Conservation (phyloP, 352 stramenopile species). For the Phytophthora megakarya region DNA sequence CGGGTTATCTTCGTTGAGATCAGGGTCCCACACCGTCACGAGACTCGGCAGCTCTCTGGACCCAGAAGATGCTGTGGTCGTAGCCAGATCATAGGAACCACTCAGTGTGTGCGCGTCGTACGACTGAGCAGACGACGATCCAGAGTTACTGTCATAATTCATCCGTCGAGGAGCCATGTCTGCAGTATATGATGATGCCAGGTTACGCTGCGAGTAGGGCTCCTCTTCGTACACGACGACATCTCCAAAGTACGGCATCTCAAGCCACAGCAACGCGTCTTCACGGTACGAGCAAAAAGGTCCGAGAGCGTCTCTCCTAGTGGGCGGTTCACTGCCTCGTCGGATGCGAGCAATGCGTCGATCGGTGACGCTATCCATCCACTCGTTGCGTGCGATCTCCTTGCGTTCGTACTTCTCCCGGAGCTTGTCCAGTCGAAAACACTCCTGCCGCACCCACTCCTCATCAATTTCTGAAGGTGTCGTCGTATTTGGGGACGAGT, state of each 20-base stretch:
- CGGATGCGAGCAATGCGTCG: slow-evolving; percentile 86
- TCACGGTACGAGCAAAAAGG: slow-evolving; percentile 85
- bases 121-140: slow-evolving; percentile 22
- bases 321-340: slow-evolving; percentile 74
- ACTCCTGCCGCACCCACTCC: slow-evolving; percentile 75
- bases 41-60: slow-evolving; percentile 52
- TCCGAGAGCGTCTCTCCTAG: slow-evolving; percentile 66
- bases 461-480: slow-evolving; percentile 80
- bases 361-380: slow-evolving; percentile 92
- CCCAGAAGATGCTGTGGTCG: slow-evolving; percentile 23
- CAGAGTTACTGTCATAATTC: slow-evolving; percentile 39
- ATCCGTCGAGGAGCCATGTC: slow-evolving; percentile 48
- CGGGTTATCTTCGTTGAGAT: slow-evolving; percentile 90
- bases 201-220: slow-evolving; percentile 80
- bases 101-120: slow-evolving; percentile 56
- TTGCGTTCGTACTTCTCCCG: slow-evolving; percentile 90
- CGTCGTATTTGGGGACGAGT: slow-evolving; percentile 61
- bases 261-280: slow-evolving; percentile 83
- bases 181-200: slow-evolving; percentile 57
- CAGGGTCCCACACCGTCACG: slow-evolving; percentile 84
- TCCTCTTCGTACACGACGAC: slow-evolving; percentile 93
- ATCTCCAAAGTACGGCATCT: slow-evolving; percentile 92
- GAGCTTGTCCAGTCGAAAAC: slow-evolving; percentile 86
- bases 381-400: slow-evolving; percentile 86
- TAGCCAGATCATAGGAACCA: slow-evolving; percentile 54